Base-by-base conservation (phyloP, 768 basidiomycete genomes). In the Lactarius hengduanensis region DNA sequence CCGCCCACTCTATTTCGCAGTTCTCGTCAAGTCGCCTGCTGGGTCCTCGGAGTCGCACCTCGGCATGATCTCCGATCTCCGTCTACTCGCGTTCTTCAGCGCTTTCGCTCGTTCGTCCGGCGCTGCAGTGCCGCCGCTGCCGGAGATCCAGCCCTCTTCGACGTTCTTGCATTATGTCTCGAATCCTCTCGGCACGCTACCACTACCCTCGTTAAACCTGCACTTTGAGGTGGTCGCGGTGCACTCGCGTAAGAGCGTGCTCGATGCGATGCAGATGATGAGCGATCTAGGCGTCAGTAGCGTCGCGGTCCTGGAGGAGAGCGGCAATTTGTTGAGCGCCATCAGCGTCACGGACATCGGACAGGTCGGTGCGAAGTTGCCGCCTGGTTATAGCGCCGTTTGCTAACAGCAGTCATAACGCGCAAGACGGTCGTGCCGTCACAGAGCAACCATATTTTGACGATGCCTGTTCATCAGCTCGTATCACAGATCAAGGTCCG, bases 241-340 rank as follows among this genome's bases (percentile, higher is more conserved):
- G 5, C 81, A 81, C 5, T 85, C 89, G 54, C 80, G 79, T 18
- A 83, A 84, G 2, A 82, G 82, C 22, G 87, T 92, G 30, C 78
- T 92, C 59, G 88, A 91, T 73, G 91, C 91, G 6, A 94, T 94
- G 92, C 85, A 81, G 66, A 79, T 90, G 34, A 92, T 94, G 91
- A 91, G 90, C 71, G 90, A 91, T 67, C 84, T 89, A 72, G 92
- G 92, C 28, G 90, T 94, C 30, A 92, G 91, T 73, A 92, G 89
- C 71, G 80, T 92, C 55, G 92, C 91, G 18, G 88, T 93, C 4
- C 74, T 90, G 5, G 88, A 91, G 56, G 86, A 85, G 36, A 80
- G 74, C 3, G 86, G 88, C 4, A 80, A 76, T 55, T 75, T 93
- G 62, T 75, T 90, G 62, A 90, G 91, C 66, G 89, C 90, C 2